Base-by-base conservation (phyloP, 2,329 filamentous ascomycete genomes). In the Emydomyces testavorans region DNA sequence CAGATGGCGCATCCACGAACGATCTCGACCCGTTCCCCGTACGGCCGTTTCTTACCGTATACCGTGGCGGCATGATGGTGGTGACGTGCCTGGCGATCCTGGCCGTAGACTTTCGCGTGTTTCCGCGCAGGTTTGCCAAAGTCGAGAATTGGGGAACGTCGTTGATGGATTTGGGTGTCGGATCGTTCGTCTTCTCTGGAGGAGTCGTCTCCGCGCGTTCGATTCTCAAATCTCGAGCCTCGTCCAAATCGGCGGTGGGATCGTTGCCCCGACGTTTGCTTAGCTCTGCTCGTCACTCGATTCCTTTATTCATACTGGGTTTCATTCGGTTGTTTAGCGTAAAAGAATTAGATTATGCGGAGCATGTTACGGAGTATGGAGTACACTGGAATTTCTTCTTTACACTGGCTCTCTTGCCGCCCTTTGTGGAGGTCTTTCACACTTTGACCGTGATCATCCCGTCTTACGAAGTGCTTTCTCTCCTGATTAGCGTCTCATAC, bases 341-440 rank as follows among this genome's bases (percentile, higher is more conserved):
- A 61, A 98, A 98, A 68, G 85, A 86, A 5, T 71, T 95, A 24
- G 88, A 96, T 62, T 98, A 98, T 62, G 89, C 89, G 2, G 92
- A 98, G 64, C 92, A 98, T 69, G 87, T 95, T 50, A 88, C 86
- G 11, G 92, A 98, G 63, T 98, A 98, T 61, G 92, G 92, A 36
- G 86, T 98, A 7, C 92, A 98, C 65, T 98, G 92, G 92, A 98
- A 98, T 65, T 98, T 98, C 66, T 98, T 98, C 74, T 96, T 96
- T 68, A 98, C 92, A 0, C 73, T 98, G 7, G 89, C 81, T 4
- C 77, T 95, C 40, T 70, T 98, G 20, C 87, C 90, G 0, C 89
- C 89, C 0, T 94, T 94, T 58, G 80, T 94, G 45, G 88, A 90
- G 23, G 64, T 92, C 0, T 85, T 90, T 52, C 85, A 93, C 62